These are phyloP conservation scores for Plasmodium ovale DNA, from an alignment of 169 alveolate genomes.

Conservation along the genomic window DNA sequence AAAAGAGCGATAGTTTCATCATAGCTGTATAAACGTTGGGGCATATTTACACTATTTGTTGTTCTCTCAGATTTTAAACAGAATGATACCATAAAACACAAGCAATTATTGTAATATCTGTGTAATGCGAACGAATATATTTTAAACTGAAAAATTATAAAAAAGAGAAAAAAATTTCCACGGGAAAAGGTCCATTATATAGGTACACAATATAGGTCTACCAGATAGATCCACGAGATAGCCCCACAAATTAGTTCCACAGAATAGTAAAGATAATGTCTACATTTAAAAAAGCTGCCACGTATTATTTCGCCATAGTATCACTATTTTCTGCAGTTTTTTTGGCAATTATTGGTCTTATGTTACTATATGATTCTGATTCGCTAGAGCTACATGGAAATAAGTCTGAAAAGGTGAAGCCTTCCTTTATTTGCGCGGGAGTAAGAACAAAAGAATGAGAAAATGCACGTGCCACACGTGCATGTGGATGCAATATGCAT, in stretches of 20 bases:
- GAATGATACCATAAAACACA: conserved; percentile 50
- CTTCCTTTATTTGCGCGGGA: conserved; percentile 73
- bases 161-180: neutral
- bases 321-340: conserved; percentile 71
- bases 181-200: too few species aligned
- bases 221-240: too few species aligned
- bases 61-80: conserved; percentile 14
- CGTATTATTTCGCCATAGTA: conserved; percentile 68
- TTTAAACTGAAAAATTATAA: conserved; percentile 7
- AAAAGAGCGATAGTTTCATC: neutral
- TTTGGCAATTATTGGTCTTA: conserved; percentile 60
- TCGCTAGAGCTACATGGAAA: conserved; percentile 70
- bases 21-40: neutral
- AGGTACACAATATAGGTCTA: too few species aligned
- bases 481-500: neutral
- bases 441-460: conserved; percentile 23
- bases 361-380: conserved; percentile 64
- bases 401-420: conserved; percentile 50
- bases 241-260: neutral
- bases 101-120: neutral
- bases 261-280: conserved; percentile 52
- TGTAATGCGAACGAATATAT: conserved; percentile 3
- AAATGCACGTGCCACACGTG: neutral
- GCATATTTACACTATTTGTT: neutral
- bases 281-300: conserved; percentile 49